Evolutionary conservation across 768 basidiomycete species (phyloP), one percentile per base, ranked within the genome.

Genomic region (Suillus weaverae): DNA sequence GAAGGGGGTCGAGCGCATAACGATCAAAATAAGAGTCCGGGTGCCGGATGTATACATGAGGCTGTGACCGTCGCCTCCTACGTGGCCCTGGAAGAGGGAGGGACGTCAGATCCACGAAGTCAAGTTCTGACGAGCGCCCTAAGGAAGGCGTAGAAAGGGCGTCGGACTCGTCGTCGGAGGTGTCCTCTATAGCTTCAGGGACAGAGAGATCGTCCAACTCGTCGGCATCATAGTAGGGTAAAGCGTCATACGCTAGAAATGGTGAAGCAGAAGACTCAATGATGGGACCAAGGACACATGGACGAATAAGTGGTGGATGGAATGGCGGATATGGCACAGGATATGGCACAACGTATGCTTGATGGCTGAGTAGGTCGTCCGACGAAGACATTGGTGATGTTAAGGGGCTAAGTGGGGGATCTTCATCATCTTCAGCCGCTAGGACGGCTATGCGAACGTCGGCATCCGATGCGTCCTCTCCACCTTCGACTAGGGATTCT

Each of bases 121-220:
- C 81, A 66, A 87, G 74, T 56, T 86, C 84, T 20, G 86, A 83
- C 48, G 89, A 89, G 67, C 81, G 81, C 69, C 83, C 81, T 55
- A 85, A 69, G 48, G 85, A 88, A 56, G 88, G 89, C 8, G 89
- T 88, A 11, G 84, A 83, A 11, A 81, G 84, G 5, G 84, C 78
- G 70, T 93, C 91, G 18, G 91, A 91, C 80, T 92, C 92, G 79
- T 93, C 91, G 78, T 93, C 92, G 53, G 91, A 93, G 43, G 84
- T 85, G 76, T 93, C 91, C 74, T 92, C 91, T 82, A 92, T 90
- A 48, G 90, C 87, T 71, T 92, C 91, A 51, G 90, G 91, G 50
- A 92, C 85, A 35, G 89, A 80, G 38, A 87, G 81, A 71, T 89
- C 89, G 70, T 89, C 89, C 68, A 85, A 71, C 77, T 90, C 87